Evolutionary conservation across 108 stramenopile genomes (phyloP).

Genomic region (Aurantiochytrium sp.): DNA sequence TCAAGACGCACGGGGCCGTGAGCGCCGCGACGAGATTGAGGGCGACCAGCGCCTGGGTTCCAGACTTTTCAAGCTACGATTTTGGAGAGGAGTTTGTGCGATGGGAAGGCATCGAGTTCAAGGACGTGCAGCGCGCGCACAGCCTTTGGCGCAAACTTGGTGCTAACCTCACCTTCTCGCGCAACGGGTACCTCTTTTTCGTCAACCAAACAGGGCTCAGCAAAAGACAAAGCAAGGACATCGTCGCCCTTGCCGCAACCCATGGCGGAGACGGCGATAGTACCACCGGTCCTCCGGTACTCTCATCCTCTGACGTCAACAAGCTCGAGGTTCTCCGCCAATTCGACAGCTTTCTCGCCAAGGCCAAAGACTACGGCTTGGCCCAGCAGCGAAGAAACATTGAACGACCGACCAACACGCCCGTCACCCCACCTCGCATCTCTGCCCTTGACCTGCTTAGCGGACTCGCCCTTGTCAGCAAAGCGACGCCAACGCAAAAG

Average conservation of each 20-base stretch:
- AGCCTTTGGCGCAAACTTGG: not conserved
- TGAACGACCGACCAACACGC: not conserved
- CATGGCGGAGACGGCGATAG: not conserved
- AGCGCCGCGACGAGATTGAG: not conserved
- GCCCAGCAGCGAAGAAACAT: not conserved
- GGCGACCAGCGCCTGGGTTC: conserved; percentile 1
- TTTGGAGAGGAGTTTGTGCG: not conserved
- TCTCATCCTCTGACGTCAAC: not conserved
- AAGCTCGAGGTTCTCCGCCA: not conserved
- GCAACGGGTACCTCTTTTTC: not conserved
- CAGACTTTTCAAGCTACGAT: not conserved
- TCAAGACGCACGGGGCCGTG: not conserved
- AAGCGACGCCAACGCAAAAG: not conserved
- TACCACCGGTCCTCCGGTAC: not conserved
- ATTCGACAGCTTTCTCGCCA: not conserved
- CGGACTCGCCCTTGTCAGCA: not conserved
- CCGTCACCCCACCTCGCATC: not conserved
- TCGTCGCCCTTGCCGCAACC: not conserved
- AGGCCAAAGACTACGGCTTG: not conserved
- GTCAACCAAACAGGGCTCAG: not conserved
- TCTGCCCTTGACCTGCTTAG: not conserved
- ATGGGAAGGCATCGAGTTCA: not conserved
- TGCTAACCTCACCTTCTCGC: not conserved
- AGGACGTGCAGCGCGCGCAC: not conserved
- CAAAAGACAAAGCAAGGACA: not conserved